Evolutionary conservation across 1,139 yeast species (phyloP), one percentile per base, ranked within the genome.

Genomic region (Pichia sp.): DNA sequence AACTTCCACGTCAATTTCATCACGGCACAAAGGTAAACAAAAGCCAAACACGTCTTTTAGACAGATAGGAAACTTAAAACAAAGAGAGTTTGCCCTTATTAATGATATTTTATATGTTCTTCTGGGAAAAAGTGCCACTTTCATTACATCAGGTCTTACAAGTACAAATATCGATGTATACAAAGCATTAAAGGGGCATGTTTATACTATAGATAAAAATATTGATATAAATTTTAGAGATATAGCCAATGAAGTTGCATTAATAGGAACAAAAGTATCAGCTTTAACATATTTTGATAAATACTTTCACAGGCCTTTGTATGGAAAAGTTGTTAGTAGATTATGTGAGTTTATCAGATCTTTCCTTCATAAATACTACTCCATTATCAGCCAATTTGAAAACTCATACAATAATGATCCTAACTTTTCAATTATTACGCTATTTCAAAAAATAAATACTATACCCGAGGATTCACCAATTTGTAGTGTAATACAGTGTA

Each of bases 61-160:
- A n/a, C 22, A 30, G 3, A 47, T 45, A 38, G 14, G 28, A 19
- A 44, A 61, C 1, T 33, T 58, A 2, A 58, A 60, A 47, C 65
- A 63, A 27, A 96, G 89, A 64, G 96, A 89, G 63, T 84, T 86
- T 0, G 72, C 84, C 22, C 76, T 91, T 1, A 74, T 87, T 33
- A 77, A 80, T 55, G 99, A 93, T 65, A 66, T 90, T 16, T 62
- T 89, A 25, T 79, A 76, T 60, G 83, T 87, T 2, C 68, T 93
- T 29, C 61, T 83, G 48, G 98, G 98, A 0, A 71, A 80, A 44
- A 96, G 90, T 65, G 97, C 98, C 0, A 74, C 75, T 38, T 89
- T 85, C 60, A 80, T 93, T 30, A 73, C 91, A 45, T 87, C 79
- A 63, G 76, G 84, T 45, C 87, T 81, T 49, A 73, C 74, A 31